Evolutionary conservation across 108 stramenopile species (phyloP), one percentile per base, ranked within the genome.

Genomic region (Aurantiochytrium sp.): DNA sequence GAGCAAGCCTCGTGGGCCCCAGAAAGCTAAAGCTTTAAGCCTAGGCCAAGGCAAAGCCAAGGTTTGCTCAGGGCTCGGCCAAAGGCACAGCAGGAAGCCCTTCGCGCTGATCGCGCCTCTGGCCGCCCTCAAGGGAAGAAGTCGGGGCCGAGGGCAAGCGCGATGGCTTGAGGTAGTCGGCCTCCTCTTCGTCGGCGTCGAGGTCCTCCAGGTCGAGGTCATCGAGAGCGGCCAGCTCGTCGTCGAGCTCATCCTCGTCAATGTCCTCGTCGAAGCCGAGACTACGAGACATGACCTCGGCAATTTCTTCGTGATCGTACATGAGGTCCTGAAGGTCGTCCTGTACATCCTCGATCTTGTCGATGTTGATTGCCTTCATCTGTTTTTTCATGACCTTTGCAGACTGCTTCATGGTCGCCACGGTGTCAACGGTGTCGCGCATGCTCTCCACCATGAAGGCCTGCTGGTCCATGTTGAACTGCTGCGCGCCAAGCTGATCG

Each of bases 381-480:
- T 95, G 94, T 10, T 71, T 88, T 91, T 97, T 98, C 18, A 99
- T 91, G 72, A 97, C 94, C 44, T 92, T 94, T 87, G 95, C 96
- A 4, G 98, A 97, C 25, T 94, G 93, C 93, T 99, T 98, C 97
- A 99, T 97, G 0, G 98, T 98, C 3, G 95, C 94, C 16, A 99
- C 96, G 10, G 97, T 98, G 51, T 94, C 89, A 4, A 97, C 93
- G 44, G 95, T 97, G 58, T 97, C 97, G 93, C 97, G 96, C 89
- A 97, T 96, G 88, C 95, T 95, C 64, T 99, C 98, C 89, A 99
- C 95, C 23, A 96, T 95, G 91, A 99, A 99, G 53, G 91, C 83
- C 3, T 97, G 96, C 92, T 98, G 97, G 89, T 99, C 98, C 59
- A 99, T 95, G 93, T 98, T 99, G 92, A 98, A 98, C 94, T 96